Evolutionary conservation across 202 grass and related monocot species (phyloP).

Genomic region (Cymbopogon flexuosus): DNA sequence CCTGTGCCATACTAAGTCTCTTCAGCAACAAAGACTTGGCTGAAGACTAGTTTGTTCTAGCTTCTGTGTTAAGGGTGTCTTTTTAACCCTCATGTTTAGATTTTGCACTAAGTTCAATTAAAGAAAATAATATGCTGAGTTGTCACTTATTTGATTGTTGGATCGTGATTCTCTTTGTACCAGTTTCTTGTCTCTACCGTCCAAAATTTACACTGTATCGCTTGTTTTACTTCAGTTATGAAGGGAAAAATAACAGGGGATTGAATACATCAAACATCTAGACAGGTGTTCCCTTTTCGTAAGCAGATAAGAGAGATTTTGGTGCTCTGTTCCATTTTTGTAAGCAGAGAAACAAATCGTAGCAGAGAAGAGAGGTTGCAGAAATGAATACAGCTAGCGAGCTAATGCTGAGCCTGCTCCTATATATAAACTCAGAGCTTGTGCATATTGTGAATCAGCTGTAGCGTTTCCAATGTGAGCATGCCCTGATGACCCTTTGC

Average conservation of each 20-base stretch:
- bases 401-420: not conserved
- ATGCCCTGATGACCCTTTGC: too few relatives aligned
- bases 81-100: conserved; percentile 43
- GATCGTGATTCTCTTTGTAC: conserved; percentile 8
- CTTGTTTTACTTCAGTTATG: not conserved
- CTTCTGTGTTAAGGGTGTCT: conserved; percentile 36
- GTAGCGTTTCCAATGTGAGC: not conserved
- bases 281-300: not conserved
- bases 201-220: conserved; percentile 31
- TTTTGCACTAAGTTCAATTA: conserved; percentile 36
- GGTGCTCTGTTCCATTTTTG: too few relatives aligned
- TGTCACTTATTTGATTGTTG: not conserved
- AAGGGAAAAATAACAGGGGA: not conserved
- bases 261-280: too few relatives aligned
- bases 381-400: not conserved
- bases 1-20: not conserved
- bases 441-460: not conserved
- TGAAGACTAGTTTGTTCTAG: conserved; percentile 45
- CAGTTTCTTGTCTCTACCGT: conserved; percentile 11
- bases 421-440: not conserved
- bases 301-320: not conserved
- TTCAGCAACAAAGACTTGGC: conserved; percentile 29
- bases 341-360: not conserved
- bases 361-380: not conserved
- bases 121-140: conserved; percentile 24